Conservation (phyloP, 202 grass and related monocot genomes). For the Bolboschoenoplectus hybrid region DNA sequence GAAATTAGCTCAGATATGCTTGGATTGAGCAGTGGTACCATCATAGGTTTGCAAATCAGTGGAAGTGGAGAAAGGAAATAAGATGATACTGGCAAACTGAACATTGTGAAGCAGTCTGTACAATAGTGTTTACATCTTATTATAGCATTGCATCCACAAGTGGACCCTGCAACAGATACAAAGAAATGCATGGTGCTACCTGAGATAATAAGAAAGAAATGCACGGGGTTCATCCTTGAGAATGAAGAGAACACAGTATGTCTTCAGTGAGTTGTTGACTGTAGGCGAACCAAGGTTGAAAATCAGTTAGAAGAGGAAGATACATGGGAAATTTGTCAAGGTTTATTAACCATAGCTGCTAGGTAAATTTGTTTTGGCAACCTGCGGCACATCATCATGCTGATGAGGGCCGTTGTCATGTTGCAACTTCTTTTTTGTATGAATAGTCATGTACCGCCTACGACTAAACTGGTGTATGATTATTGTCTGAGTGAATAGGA, state of each 20-base stretch:
- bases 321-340: conserved; percentile 58
- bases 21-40: neutral
- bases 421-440: conserved; percentile 48
- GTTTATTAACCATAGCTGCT: conserved; percentile 69
- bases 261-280: neutral
- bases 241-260: neutral
- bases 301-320: too few relatives aligned
- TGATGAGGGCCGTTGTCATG: conserved; percentile 52
- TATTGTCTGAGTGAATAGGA: conserved; percentile 49
- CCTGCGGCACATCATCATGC: conserved; percentile 58
- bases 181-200: neutral
- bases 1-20: neutral
- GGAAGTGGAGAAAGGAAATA: neutral
- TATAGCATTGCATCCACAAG: neutral
- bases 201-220: neutral
- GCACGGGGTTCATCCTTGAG: neutral
- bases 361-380: conserved; percentile 71
- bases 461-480: conserved; percentile 68
- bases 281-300: conserved; percentile 37
- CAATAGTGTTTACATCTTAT: neutral
- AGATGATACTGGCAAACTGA: neutral
- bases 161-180: neutral
- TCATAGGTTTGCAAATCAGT: neutral
- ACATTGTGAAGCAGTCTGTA: neutral
- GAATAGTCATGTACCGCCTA: conserved; percentile 67